phyloP scores from a whole-genome alignment of 164 flowering plant species.

The Umbilicus rupestris region DNA sequence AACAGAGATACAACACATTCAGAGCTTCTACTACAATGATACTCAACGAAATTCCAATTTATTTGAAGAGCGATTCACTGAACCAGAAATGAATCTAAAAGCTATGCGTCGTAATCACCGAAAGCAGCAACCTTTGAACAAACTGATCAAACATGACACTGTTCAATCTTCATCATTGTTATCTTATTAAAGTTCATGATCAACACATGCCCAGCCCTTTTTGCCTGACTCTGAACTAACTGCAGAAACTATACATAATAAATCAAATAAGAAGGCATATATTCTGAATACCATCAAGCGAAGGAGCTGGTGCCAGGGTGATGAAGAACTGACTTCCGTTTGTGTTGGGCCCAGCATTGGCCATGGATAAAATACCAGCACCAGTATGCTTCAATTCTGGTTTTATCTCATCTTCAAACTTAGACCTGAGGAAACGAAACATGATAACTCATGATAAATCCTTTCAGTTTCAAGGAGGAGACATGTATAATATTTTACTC shows the following conservation, averaged over 20 bases:
- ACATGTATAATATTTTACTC: not conserved
- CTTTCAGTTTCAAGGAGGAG: not conserved
- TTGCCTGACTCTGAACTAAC: not conserved
- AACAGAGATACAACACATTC: not conserved
- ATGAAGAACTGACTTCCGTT: constrained; percentile 97
- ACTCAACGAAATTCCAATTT: not conserved
- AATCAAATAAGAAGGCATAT: not conserved
- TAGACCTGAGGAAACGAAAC: constrained; percentile 26
- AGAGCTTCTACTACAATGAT: not conserved
- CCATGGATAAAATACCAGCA: constrained; percentile 96
- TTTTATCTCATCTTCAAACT: constrained; percentile 88
- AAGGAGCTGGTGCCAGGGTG: constrained; percentile 72
- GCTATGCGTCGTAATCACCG: not conserved
- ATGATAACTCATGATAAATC: not conserved
- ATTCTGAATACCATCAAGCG: constrained; percentile 66
- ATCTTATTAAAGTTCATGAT: not conserved
- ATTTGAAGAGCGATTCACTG: not conserved
- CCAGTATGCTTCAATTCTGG: constrained; percentile 91
- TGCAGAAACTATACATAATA: not conserved
- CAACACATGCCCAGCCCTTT: not conserved
- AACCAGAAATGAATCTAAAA: not conserved
- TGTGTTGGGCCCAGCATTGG: constrained; percentile 96
- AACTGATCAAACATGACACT: too few species aligned
- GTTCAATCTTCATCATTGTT: not conserved
- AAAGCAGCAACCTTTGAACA: too few species aligned